Evolutionary conservation across 164 flowering plant genomes (phyloP).

Genomic region (Nymphaea colorata): DNA sequence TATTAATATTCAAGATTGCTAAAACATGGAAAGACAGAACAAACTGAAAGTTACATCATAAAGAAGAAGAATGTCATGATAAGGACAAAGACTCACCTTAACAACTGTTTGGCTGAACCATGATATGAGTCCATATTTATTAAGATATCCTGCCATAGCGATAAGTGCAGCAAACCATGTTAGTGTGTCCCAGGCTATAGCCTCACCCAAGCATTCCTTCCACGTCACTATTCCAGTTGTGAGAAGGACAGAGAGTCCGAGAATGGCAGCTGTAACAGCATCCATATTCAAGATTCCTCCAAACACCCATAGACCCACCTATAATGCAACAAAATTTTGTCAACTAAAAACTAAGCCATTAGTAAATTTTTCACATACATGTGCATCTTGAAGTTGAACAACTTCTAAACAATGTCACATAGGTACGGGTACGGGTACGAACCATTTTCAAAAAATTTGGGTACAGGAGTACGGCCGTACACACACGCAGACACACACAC

Average conservation of each 20-base stretch:
- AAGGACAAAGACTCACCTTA: slow-evolving; percentile 38
- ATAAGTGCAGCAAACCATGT: slow-evolving; percentile 98
- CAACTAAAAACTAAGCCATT: neutral
- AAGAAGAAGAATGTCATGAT: too few relatives aligned
- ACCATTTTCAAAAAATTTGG: too few relatives aligned
- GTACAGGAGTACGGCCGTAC: too few relatives aligned
- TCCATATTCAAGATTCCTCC: slow-evolving; percentile 69
- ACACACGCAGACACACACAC: too few relatives aligned
- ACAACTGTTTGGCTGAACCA: slow-evolving; percentile 94
- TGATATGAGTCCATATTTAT: slow-evolving; percentile 84
- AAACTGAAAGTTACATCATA: too few relatives aligned
- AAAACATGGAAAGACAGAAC: too few relatives aligned
- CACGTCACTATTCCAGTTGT: slow-evolving; percentile 92
- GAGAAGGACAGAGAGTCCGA: slow-evolving; percentile 80
- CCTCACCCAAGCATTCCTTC: slow-evolving; percentile 87
- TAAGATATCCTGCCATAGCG: slow-evolving; percentile 96
- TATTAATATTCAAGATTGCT: too few relatives aligned
- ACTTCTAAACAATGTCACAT: too few relatives aligned
- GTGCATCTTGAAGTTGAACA: too few relatives aligned
- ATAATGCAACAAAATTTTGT: neutral
- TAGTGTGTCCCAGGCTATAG: slow-evolving; percentile 92
- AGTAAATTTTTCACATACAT: too few relatives aligned
- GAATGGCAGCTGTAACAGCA: slow-evolving; percentile 94
- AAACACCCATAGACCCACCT: slow-evolving; percentile 96
- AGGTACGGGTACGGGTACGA: too few relatives aligned